These are phyloP conservation scores for Microcyclospora tardicrescens DNA, from an alignment of 2,329 filamentous ascomycete genomes.

Conservation along the genomic window DNA sequence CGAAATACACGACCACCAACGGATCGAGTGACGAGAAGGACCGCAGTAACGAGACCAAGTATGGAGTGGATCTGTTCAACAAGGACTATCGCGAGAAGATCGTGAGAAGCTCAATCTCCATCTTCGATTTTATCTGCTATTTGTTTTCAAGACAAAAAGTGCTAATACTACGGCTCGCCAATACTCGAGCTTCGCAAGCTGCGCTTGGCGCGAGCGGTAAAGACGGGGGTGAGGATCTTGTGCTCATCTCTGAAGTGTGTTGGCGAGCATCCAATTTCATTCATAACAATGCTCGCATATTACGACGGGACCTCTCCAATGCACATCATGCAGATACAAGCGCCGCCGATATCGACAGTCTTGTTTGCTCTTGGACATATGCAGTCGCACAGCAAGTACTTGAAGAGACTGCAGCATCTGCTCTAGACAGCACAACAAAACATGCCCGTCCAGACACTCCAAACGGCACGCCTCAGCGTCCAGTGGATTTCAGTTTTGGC, in stretches of 20 bases:
- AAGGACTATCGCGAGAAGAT: conserved; percentile 89
- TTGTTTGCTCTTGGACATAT: conserved; percentile 68
- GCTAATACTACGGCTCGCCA: conserved; percentile 70
- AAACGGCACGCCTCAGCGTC: conserved; percentile 7
- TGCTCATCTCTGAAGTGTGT: conserved; percentile 75
- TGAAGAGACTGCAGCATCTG: conserved; percentile 46
- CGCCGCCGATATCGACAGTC: conserved; percentile 49
- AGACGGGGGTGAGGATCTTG: conserved; percentile 50
- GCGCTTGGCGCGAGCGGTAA: conserved; percentile 24
- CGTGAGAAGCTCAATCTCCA: conserved; percentile 82
- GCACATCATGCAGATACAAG: neutral
- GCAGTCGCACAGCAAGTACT: conserved; percentile 64
- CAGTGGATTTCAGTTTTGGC: conserved; percentile 13
- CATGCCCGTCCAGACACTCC: conserved; percentile 2
- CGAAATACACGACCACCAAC: conserved; percentile 6
- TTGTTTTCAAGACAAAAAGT: conserved; percentile 82
- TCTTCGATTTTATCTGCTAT: conserved; percentile 92
- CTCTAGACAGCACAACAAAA: conserved; percentile 10
- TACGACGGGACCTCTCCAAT: conserved; percentile 58
- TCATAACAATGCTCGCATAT: conserved; percentile 61
- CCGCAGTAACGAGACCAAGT: conserved; percentile 1
- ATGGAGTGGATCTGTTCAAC: conserved; percentile 21
- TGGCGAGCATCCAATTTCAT: conserved; percentile 74
- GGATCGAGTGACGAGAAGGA: conserved; percentile 8
- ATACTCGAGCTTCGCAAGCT: conserved; percentile 36